Evolutionary conservation across 148 eudicot genomes (phyloP), one percentile per base, ranked within the genome.

Genomic region (Hydrangea macrophylla): DNA sequence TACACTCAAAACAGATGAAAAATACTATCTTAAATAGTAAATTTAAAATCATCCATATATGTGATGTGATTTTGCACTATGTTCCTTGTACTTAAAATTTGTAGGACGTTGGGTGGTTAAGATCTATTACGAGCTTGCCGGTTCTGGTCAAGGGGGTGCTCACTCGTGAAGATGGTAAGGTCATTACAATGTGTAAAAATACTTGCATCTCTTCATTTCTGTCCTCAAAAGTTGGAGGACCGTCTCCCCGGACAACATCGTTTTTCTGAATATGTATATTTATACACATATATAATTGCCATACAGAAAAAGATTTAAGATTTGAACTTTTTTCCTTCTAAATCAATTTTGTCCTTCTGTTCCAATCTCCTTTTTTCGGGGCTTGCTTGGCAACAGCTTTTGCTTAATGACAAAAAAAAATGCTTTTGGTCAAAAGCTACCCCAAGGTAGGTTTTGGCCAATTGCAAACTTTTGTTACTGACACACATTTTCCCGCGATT

Each of bases 101-200:
- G 73, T 79, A 92, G 96, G 98, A 90, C 48, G 78, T 90, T 54
- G 71, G 51, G 62, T 90, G 96, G 96, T 67, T 92, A 71, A 79
- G 78, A 65, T 85, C 94, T 33, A 73, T 88, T 58, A 87, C 98
- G n/a, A 84, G 72, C 23, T 81, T 90, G 74, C 98, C 96, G 15
- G 88, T 92, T 72, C 57, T 92, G 66, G 70, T 92, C 54, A 92
- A 92, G 77, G 98, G 96, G 55, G 64, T 87, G 45, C 91, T 92
- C 63, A 85, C 96, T 40, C 35, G 45, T 57, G 96, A 92, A 70
- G 98, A 92, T 74, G 96, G 96, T 92, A 85, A 73, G 22, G 15
- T 36, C 55, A 27, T 10, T 22, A 22, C 50, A 17, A 23, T 42
- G 17, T 42, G 15, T 22, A 40, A 2, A n/a, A 26, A 55, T 12